These are phyloP conservation scores for Crucihimalaya himalaica DNA, from an alignment of 345 rosid genomes.

Conservation along the genomic window DNA sequence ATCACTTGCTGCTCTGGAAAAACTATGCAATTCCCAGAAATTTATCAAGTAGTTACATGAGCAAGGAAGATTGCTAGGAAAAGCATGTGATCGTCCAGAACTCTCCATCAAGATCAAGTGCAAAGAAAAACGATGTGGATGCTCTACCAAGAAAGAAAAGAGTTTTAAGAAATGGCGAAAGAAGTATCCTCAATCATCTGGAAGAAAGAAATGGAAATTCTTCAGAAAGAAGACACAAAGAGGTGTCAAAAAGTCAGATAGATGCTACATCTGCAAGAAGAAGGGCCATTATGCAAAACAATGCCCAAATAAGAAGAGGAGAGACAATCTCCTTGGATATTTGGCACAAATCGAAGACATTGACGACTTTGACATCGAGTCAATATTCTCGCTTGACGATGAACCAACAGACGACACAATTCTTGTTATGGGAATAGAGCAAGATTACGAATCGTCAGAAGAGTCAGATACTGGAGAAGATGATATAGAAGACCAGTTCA, in stretches of 20 bases:
- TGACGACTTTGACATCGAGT: background rate
- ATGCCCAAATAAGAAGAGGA: background rate
- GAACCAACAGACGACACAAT: background rate
- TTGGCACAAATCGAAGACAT: background rate
- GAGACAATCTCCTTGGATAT: background rate
- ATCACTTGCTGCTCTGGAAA: too few relatives aligned
- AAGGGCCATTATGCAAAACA: background rate
- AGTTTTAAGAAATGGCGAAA: background rate
- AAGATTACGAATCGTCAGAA: background rate
- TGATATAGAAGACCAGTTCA: background rate
- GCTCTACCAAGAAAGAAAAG: background rate
- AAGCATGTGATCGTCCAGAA: too few relatives aligned
- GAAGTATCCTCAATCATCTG: background rate
- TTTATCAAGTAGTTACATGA: too few relatives aligned
- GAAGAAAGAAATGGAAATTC: background rate
- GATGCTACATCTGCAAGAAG: background rate
- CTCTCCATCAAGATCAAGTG: constrained; percentile 1
- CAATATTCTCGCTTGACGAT: background rate
- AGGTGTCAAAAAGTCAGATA: background rate
- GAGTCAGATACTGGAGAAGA: background rate
- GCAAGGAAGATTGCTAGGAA: too few relatives aligned
- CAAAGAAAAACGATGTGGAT: background rate
- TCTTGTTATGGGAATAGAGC: background rate
- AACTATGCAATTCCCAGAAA: too few relatives aligned
- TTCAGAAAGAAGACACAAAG: background rate